These are phyloP conservation scores for Amanita phalloides DNA, from an alignment of 768 basidiomycete species.

Conservation along the genomic window DNA sequence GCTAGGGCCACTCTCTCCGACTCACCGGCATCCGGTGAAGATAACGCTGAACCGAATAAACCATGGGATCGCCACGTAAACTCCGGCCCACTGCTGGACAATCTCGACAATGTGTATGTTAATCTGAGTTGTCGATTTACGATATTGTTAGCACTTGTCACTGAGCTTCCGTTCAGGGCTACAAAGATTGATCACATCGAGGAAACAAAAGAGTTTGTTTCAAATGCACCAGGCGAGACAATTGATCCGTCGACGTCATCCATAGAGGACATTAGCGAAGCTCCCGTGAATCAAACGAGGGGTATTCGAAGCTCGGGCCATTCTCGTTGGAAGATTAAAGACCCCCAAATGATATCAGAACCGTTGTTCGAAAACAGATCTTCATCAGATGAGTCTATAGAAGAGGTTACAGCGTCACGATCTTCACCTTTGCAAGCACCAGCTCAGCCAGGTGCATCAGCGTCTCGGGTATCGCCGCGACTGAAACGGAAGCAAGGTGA, in stretches of 20 bases:
- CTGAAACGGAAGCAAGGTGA: not conserved
- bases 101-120: not conserved
- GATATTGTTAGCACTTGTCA: not conserved
- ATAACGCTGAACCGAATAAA: not conserved
- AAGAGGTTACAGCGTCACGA: not conserved
- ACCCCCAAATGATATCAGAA: not conserved
- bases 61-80: not conserved
- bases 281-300: not conserved
- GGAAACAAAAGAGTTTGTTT: not conserved
- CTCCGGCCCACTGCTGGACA: not conserved
- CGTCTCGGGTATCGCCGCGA: not conserved
- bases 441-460: constrained; percentile 5
- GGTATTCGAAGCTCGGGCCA: not conserved
- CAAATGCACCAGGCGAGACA: not conserved
- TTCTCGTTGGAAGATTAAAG: constrained; percentile 1
- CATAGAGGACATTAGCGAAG: constrained; percentile 21
- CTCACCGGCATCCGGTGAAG: not conserved
- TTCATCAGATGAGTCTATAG: constrained; percentile 2
- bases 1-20: not conserved
- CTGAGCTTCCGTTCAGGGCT: not conserved
- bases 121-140: not conserved
- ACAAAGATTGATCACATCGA: not conserved
- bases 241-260: constrained; percentile 19
- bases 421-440: constrained; percentile 9
- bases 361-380: not conserved